These are phyloP conservation scores for Populus nigra DNA, from an alignment of 345 rosid species.

Conservation along the genomic window DNA sequence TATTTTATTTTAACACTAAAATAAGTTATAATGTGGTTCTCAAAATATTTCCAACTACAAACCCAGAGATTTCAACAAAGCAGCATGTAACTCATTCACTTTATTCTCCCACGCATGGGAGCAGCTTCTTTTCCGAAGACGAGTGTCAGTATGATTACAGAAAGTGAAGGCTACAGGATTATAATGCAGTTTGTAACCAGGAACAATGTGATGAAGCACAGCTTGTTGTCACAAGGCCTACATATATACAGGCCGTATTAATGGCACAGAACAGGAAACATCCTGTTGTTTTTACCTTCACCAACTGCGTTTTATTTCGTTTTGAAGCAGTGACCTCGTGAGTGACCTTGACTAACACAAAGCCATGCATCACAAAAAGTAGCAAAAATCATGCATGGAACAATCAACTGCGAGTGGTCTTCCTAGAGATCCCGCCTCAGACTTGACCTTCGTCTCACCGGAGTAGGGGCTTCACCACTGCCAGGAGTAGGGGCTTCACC, in stretches of 20 bases:
- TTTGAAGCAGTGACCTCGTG: too few relatives aligned
- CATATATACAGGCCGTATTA: neutral
- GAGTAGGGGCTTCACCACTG: constrained; percentile 3
- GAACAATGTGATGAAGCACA: neutral
- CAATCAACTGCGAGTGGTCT: neutral
- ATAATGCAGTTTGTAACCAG: neutral
- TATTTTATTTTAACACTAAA: too few relatives aligned
- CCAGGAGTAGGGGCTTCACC: constrained; percentile 28
- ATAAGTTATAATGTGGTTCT: too few relatives aligned
- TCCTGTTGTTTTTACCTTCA: neutral
- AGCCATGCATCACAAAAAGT: too few relatives aligned
- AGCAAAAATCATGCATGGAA: neutral
- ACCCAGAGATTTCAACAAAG: too few relatives aligned
- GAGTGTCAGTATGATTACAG: neutral
- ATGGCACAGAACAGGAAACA: neutral
- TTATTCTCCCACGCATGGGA: too few relatives aligned
- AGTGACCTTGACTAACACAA: too few relatives aligned
- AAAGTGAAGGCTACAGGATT: neutral
- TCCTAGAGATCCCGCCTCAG: neutral
- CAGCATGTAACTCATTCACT: too few relatives aligned
- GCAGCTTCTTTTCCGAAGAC: neutral
- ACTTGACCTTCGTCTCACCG: constrained; percentile 3
- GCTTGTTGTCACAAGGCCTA: neutral
- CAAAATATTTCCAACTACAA: too few relatives aligned
- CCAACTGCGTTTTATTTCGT: neutral